A percentile compares a stretch with the other conserved stretches of the same genome.
phyloP scores from a whole-genome alignment of 73 alveolate species.

The Paramecium octaurelia region DNA sequence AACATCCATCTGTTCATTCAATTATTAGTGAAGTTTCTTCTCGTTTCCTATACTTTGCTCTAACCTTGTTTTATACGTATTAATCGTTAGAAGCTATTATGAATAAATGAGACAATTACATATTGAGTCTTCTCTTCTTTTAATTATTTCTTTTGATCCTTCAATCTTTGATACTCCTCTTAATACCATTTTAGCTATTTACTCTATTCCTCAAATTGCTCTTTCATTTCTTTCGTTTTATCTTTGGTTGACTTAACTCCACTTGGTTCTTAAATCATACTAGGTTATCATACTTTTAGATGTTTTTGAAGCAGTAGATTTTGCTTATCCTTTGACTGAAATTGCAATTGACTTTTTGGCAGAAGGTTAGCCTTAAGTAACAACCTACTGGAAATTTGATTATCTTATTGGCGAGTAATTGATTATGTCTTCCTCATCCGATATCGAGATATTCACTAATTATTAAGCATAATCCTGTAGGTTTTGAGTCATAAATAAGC shows the following conservation, averaged over 20 bases:
- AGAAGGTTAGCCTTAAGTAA: not conserved
- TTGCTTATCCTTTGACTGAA: not conserved
- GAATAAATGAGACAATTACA: not conserved
- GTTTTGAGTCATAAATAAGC: not conserved
- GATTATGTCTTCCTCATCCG: not conserved
- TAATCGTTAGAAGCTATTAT: not conserved
- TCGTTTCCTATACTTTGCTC: not conserved
- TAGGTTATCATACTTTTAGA: not conserved
- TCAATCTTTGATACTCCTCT: not conserved
- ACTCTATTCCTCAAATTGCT: not conserved
- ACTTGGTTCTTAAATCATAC: not conserved
- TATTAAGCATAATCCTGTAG: not conserved
- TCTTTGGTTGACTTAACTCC: not conserved
- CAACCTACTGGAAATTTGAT: not conserved
- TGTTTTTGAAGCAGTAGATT: not conserved
- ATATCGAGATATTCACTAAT: not conserved
- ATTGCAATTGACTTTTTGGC: not conserved
- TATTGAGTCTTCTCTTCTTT: not conserved
- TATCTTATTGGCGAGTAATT: not conserved
- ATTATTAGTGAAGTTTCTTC: not conserved
- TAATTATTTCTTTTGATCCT: not conserved
- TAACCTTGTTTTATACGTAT: not conserved
- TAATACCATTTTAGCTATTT: not conserved
- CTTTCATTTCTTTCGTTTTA: not conserved
- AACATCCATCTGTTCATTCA: constrained; percentile 32